Conservation (phyloP, 495 filamentous ascomycete species). For the Amorphotheca resinae region DNA sequence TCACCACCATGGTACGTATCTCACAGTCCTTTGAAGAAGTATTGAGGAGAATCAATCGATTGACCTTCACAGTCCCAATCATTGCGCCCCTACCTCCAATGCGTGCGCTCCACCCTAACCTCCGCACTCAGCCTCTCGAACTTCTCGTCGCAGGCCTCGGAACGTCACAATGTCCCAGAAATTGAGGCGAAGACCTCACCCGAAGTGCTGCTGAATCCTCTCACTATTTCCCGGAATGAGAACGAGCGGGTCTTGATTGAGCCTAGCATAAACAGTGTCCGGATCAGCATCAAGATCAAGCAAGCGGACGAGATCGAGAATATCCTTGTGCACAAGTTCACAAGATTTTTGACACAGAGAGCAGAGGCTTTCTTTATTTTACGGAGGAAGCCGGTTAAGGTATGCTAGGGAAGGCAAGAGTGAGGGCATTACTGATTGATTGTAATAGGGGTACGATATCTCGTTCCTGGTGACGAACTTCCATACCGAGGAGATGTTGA, state of each 20-base stretch:
- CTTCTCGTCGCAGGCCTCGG: slow-evolving; percentile 91
- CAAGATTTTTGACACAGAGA: slow-evolving; percentile 85
- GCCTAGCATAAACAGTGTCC: slow-evolving; percentile 87
- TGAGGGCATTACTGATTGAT: slow-evolving; percentile 7
- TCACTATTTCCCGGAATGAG: slow-evolving; percentile 83
- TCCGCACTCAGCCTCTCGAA: slow-evolving; percentile 91
- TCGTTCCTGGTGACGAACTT: slow-evolving; percentile 97
- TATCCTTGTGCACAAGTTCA: slow-evolving; percentile 96
- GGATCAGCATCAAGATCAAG: slow-evolving; percentile 95
- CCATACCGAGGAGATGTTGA: slow-evolving; percentile 95
- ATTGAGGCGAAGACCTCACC: slow-evolving; percentile 87
- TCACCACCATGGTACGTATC: slow-evolving; percentile 12
- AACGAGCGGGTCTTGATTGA: slow-evolving; percentile 91
- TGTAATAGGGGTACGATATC: slow-evolving; percentile 82
- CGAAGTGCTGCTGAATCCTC: slow-evolving; percentile 86
- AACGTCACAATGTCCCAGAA: slow-evolving; percentile 96
- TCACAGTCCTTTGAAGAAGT: not conserved
- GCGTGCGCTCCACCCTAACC: slow-evolving; percentile 85
- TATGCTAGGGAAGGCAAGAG: slow-evolving; percentile 23
- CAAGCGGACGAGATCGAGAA: slow-evolving; percentile 98
- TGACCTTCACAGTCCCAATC: slow-evolving; percentile 72
- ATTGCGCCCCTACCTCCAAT: slow-evolving; percentile 91
- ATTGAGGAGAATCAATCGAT: no score
- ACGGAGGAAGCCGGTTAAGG: slow-evolving; percentile 88
- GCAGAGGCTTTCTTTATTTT: slow-evolving; percentile 97